Conservation (phyloP, 352 stramenopile genomes). For the Globisporangium echinulatum region DNA sequence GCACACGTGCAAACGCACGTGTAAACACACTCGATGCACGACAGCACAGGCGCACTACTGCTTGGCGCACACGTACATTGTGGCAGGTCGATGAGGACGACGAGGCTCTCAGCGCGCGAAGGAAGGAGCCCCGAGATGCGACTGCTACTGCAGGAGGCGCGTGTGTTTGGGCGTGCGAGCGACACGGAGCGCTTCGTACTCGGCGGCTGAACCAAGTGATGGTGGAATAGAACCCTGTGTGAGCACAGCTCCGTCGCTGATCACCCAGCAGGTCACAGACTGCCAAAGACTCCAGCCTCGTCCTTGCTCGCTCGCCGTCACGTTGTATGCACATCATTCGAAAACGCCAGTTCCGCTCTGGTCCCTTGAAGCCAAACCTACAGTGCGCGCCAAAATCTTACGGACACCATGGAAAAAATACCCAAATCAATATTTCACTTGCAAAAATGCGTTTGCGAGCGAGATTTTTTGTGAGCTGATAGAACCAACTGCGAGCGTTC, state of each 20-base stretch:
- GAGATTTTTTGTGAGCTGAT: no score
- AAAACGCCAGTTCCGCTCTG: neutral
- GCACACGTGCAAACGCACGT: neutral
- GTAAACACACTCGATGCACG: neutral
- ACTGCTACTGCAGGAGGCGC: neutral
- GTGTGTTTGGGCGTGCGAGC: no score
- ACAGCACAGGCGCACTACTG: neutral
- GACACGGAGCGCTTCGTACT: constrained; percentile 11
- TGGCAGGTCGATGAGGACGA: neutral
- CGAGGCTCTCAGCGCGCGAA: neutral
- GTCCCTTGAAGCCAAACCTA: neutral
- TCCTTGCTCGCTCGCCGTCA: no score
- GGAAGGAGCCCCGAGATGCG: constrained; percentile 1
- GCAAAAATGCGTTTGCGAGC: no score
- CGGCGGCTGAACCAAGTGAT: constrained; percentile 8
- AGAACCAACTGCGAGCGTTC: no score
- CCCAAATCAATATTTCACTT: no score
- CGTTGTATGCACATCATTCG: neutral
- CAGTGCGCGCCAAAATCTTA: no score
- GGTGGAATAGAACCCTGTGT: neutral
- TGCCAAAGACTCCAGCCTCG: neutral
- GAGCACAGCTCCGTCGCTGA: no score
- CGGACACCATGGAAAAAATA: neutral
- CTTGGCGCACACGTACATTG: neutral
- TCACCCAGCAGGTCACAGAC: neutral